Percentiles rank a stretch among this genome's conserved stretches.
phyloP scores from a whole-genome alignment of 2,329 filamentous ascomycete species.

The Pseudopithomyces chartarum region DNA sequence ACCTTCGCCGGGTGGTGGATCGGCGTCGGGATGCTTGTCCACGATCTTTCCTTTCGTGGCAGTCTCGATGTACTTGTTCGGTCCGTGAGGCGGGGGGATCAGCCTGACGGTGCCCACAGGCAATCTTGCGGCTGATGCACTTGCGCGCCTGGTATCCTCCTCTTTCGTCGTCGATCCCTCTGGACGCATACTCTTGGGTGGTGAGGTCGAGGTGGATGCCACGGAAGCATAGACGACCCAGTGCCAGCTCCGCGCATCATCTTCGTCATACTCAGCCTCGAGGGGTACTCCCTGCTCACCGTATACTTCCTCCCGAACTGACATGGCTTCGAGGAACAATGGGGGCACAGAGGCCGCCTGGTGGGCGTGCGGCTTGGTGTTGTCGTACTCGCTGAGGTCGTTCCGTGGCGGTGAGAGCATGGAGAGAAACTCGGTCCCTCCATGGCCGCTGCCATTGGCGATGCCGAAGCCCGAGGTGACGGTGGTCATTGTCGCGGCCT shows the following conservation, averaged over 20 bases:
- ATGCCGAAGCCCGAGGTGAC: constrained; percentile 21
- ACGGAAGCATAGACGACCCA: constrained; percentile 83
- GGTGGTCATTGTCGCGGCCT: constrained; percentile 3
- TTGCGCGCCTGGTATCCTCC: constrained; percentile 26
- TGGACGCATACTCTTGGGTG: constrained; percentile 46
- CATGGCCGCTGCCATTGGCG: constrained; percentile 12
- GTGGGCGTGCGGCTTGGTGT: constrained; percentile 34
- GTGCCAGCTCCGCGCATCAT: constrained; percentile 80
- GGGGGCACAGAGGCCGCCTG: constrained; percentile 48
- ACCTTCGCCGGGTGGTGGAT: constrained; percentile 21
- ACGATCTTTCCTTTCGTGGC: constrained; percentile 8
- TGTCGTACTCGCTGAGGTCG: constrained; percentile 44
- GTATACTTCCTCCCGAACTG: constrained; percentile 62
- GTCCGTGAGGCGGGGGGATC: constrained; percentile 79
- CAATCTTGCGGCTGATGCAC: constrained; percentile 46
- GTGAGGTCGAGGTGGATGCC: constrained; percentile 45
- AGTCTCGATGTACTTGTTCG: constrained; percentile 57
- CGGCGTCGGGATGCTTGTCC: constrained; percentile 38
- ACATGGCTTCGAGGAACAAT: constrained; percentile 60
- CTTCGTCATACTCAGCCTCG: constrained; percentile 77
- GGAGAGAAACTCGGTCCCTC: constrained; percentile 47
- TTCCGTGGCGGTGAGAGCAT: constrained; percentile 43
- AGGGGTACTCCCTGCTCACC: constrained; percentile 62
- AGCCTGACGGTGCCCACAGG: constrained; percentile 79
- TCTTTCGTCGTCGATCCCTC: constrained; percentile 48